These are phyloP conservation scores for Pestalotiopsis fici DNA, from an alignment of 2,329 filamentous ascomycete genomes.

Conservation along the genomic window DNA sequence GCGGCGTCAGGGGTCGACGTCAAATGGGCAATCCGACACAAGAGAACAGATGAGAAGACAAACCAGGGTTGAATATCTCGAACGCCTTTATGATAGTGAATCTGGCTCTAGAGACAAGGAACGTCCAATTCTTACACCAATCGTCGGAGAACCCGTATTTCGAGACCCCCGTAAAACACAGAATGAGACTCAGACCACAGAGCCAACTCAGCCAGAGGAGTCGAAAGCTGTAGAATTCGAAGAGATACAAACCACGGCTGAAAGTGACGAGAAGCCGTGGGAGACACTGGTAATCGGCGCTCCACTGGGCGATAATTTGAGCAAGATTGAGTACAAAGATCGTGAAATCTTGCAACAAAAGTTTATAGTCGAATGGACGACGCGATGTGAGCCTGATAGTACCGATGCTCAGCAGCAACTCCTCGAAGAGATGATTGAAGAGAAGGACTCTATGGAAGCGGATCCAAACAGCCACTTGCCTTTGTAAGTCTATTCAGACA, in stretches of 20 bases:
- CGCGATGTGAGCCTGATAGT: slow-evolving; percentile 23
- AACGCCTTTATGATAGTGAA: neutral
- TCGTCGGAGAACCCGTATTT: neutral
- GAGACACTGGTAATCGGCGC: slow-evolving; percentile 34
- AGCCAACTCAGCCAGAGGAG: neutral
- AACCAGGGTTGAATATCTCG: neutral
- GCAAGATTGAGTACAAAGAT: slow-evolving; percentile 35
- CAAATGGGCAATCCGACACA: neutral
- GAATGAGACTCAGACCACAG: neutral
- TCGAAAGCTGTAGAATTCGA: neutral
- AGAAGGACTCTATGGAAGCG: slow-evolving; percentile 29
- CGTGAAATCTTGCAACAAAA: slow-evolving; percentile 37
- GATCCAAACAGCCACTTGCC: slow-evolving; percentile 33
- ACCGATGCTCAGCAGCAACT: slow-evolving; percentile 21
- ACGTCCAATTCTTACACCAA: neutral
- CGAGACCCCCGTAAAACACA: neutral
- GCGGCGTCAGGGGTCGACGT: neutral
- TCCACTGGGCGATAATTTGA: slow-evolving; percentile 35
- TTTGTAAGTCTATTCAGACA: slow-evolving; percentile 20
- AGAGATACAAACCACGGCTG: neutral
- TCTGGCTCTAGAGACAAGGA: neutral
- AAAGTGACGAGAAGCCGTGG: slow-evolving; percentile 18
- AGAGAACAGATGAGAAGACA: neutral
- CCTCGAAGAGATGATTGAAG: slow-evolving; percentile 21
- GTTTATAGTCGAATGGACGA: slow-evolving; percentile 27